These are phyloP conservation scores for Aspergillus campestris DNA, from an alignment of 495 filamentous ascomycete genomes.

Conservation along the genomic window DNA sequence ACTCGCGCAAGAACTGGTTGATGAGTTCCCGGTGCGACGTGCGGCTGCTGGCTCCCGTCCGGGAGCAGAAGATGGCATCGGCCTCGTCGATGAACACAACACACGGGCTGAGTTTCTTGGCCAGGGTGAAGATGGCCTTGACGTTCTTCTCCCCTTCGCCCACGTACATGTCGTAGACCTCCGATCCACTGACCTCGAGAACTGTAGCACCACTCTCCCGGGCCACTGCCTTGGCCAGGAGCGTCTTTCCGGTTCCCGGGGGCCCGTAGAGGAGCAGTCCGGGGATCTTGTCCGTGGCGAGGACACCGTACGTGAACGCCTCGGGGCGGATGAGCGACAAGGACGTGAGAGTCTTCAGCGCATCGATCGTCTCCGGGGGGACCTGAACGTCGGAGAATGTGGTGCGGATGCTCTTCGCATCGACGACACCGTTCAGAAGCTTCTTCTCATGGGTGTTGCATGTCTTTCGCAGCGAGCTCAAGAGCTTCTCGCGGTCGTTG, in stretches of 20 bases:
- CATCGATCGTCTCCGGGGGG: conserved; percentile 73
- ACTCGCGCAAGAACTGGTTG: conserved; percentile 96
- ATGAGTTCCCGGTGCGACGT: conserved; percentile 80
- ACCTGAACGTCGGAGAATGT: conserved; percentile 82
- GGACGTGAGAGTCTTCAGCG: conserved; percentile 80
- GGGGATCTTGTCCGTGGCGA: conserved; percentile 83
- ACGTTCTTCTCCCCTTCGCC: conserved; percentile 97
- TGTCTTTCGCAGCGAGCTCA: conserved; percentile 39
- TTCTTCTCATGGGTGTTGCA: conserved; percentile 73
- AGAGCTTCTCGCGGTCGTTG: conserved; percentile 27
- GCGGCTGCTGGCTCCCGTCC: conserved; percentile 48
- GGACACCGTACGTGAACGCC: conserved; percentile 90
- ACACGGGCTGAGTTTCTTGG: conserved; percentile 85
- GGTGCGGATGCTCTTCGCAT: conserved; percentile 71
- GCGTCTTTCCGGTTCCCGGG: conserved; percentile 91
- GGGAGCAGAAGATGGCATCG: conserved; percentile 77
- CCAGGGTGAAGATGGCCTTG: conserved; percentile 81
- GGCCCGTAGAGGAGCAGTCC: conserved; percentile 90
- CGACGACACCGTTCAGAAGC: conserved; percentile 70
- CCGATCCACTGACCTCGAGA: conserved; percentile 62
- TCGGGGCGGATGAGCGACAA: conserved; percentile 84
- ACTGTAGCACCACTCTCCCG: conserved; percentile 88
- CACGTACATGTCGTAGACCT: conserved; percentile 93
- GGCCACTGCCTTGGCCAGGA: conserved; percentile 91
- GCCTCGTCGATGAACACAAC: conserved; percentile 97